These are phyloP conservation scores for Ochetophila trinervis DNA, from an alignment of 306 rosid genomes.

Conservation along the genomic window DNA sequence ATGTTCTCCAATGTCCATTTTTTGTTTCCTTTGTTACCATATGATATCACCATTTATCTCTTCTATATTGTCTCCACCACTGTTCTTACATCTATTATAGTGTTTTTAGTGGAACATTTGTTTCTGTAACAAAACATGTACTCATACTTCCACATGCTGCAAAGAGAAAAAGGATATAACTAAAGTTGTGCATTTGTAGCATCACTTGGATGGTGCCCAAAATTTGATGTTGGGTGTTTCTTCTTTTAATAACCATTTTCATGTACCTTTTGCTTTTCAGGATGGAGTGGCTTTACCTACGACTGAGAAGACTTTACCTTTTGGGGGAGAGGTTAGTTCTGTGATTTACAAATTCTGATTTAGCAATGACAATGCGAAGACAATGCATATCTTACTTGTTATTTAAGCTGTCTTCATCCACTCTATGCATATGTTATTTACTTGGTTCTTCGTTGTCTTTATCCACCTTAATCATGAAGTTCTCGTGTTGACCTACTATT, in stretches of 20 bases:
- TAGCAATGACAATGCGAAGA: constrained; percentile 10
- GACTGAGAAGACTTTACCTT: constrained; percentile 81
- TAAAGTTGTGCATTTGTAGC: constrained; percentile 15
- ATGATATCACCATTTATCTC: background rate
- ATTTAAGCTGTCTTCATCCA: background rate
- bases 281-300: constrained; percentile 84
- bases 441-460: background rate
- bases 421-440: background rate
- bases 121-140: background rate
- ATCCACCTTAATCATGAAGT: background rate
- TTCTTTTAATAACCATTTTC: constrained; percentile 22
- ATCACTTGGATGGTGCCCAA: constrained; percentile 7
- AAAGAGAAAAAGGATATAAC: background rate
- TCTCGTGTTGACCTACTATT: background rate
- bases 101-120: background rate
- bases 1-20: background rate
- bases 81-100: background rate
- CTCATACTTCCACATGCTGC: background rate
- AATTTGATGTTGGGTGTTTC: constrained; percentile 10
- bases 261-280: constrained; percentile 43
- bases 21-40: background rate
- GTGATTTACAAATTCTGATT: constrained; percentile 24
- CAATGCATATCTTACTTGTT: constrained; percentile 17
- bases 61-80: background rate
- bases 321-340: constrained; percentile 86